Evolutionary conservation across 1,284 basidiomycete species (phyloP).

Genomic region (Apiotrichum brassicae): DNA sequence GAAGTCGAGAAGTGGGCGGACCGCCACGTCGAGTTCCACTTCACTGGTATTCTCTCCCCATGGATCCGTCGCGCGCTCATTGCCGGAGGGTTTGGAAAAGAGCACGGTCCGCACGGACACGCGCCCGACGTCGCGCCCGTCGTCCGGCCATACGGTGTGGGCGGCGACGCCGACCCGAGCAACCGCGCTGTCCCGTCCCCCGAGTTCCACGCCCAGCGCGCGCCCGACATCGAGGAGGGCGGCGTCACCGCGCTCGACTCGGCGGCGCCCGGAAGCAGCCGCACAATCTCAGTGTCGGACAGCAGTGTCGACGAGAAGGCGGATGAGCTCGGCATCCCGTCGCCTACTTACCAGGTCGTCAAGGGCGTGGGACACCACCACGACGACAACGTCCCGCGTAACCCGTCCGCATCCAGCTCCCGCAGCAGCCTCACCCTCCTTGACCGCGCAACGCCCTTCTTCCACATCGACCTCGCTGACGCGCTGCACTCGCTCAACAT

Average conservation of each 20-base stretch:
- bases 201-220: not conserved
- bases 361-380: no score
- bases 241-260: not conserved
- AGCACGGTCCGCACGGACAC: conserved; percentile 42
- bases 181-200: conserved; percentile 6
- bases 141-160: conserved; percentile 50
- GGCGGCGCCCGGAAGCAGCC: not conserved
- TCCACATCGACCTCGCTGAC: conserved; percentile 47
- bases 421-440: conserved; percentile 23
- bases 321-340: not conserved
- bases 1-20: conserved; percentile 85
- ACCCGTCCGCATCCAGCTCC: not conserved
- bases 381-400: no score
- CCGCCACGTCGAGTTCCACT: conserved; percentile 65
- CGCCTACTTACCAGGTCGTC: not conserved
- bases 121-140: conserved; percentile 67
- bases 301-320: not conserved
- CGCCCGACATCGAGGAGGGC: conserved; percentile 1
- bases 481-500: conserved; percentile 31
- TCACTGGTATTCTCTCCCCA: conserved; percentile 65
- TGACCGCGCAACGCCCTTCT: conserved; percentile 44
- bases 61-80: conserved; percentile 88
- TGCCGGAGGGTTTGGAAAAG: conserved; percentile 74
- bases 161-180: conserved; percentile 15
- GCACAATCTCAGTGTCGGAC: conserved; percentile 1